Conservation (phyloP, 2,329 filamentous ascomycete species). For the Cladophialophora psammophila region DNA sequence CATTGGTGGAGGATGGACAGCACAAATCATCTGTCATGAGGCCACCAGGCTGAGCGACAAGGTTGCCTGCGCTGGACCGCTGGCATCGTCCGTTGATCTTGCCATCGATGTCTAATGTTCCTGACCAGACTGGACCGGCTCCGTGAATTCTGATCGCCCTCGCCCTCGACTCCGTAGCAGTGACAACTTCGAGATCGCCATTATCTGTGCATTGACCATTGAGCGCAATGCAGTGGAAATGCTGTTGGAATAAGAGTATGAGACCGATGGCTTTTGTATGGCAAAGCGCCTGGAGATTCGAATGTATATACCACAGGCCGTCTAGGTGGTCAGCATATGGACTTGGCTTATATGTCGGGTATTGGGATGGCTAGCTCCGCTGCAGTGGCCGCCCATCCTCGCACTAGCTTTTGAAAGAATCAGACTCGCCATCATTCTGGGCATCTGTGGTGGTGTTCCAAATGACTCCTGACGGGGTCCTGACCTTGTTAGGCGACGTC, state of each 20-base stretch:
- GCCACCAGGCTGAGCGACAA: background rate
- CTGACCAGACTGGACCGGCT: background rate
- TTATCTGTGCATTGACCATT: slow-evolving; percentile 21
- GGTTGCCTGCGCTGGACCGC: background rate
- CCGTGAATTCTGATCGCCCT: background rate
- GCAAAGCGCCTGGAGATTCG: slow-evolving; percentile 13
- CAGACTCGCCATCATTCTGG: slow-evolving; percentile 13
- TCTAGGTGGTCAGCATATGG: slow-evolving; percentile 40
- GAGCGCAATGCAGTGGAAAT: slow-evolving; percentile 18
- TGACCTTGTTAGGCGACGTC: slow-evolving; percentile 46
- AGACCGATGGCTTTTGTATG: slow-evolving; percentile 86
- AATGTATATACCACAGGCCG: slow-evolving; percentile 35
- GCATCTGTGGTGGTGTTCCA: slow-evolving; percentile 17
- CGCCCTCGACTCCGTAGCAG: slow-evolving; percentile 10
- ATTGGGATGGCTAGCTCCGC: slow-evolving; percentile 31
- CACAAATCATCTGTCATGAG: background rate
- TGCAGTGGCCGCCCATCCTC: slow-evolving; percentile 6
- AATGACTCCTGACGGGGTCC: slow-evolving; percentile 10
- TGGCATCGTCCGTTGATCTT: background rate
- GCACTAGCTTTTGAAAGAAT: slow-evolving; percentile 14
- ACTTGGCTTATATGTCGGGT: slow-evolving; percentile 33
- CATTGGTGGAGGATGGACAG: background rate
- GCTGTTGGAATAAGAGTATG: slow-evolving; percentile 93
- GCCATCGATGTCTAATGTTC: background rate
- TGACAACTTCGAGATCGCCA: slow-evolving; percentile 20